These are phyloP conservation scores for Candolleomyces eurysporus DNA, from an alignment of 768 basidiomycete genomes.

Conservation along the genomic window DNA sequence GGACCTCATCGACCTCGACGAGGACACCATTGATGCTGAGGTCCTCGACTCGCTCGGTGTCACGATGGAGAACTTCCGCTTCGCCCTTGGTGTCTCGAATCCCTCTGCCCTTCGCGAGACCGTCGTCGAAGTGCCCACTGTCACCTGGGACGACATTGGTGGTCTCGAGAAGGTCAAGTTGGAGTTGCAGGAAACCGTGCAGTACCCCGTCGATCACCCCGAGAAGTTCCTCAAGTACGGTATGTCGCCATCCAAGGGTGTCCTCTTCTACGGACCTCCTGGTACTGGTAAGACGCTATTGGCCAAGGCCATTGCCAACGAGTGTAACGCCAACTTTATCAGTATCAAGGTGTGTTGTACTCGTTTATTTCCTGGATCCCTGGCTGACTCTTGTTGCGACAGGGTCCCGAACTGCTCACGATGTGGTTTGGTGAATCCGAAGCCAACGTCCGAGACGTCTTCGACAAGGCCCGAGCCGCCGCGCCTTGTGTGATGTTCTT, in stretches of 20 bases:
- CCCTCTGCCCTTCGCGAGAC: constrained; percentile 99
- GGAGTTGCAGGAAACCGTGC: constrained; percentile 98
- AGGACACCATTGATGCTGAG: constrained; percentile 99
- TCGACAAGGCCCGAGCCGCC: constrained; percentile 99
- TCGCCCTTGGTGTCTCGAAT: constrained; percentile 95
- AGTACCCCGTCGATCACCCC: constrained; percentile 99
- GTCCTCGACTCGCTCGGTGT: constrained; percentile 98
- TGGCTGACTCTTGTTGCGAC: constrained; percentile 14
- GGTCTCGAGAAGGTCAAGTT: constrained; percentile 99
- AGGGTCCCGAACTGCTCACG: constrained; percentile 95
- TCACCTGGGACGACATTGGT: constrained; percentile 99
- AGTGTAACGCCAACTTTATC: constrained; percentile 99
- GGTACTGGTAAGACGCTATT: constrained; percentile 99
- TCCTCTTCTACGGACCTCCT: constrained; percentile 98
- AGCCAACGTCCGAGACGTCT: constrained; percentile 98
- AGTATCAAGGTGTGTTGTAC: constrained; percentile 76
- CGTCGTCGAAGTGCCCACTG: constrained; percentile 97
- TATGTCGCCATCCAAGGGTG: constrained; percentile 99
- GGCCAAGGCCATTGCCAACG: constrained; percentile 98
- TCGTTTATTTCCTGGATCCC: not conserved
- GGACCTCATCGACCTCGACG: constrained; percentile 93
- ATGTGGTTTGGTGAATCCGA: constrained; percentile 99
- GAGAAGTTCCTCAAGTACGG: constrained; percentile 99
- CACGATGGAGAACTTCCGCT: constrained; percentile 99
- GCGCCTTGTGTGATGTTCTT: constrained; percentile 99